Evolutionary conservation across 2,329 filamentous ascomycete species (phyloP).

Genomic region (Fusarium ambrosium): DNA sequence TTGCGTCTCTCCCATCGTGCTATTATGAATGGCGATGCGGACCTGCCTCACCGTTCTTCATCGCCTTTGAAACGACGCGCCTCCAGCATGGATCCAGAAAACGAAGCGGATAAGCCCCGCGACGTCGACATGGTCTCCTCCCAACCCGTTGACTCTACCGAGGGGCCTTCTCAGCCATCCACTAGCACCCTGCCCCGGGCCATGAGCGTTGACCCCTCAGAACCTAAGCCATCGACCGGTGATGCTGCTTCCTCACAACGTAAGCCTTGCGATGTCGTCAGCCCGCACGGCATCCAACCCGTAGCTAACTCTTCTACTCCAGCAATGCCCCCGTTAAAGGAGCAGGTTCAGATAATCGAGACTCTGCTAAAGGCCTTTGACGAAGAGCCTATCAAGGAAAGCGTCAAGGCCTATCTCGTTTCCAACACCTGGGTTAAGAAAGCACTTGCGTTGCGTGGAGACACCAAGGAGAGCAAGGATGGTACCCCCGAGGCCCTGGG

Average conservation of each 20-base stretch:
- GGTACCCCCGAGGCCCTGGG: constrained; percentile 76
- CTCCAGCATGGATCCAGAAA: constrained; percentile 71
- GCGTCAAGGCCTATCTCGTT: constrained; percentile 82
- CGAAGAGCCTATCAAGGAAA: constrained; percentile 72
- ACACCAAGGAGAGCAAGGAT: constrained; percentile 67
- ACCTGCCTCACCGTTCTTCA: constrained; percentile 71
- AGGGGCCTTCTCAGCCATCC: constrained; percentile 31
- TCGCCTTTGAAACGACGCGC: constrained; percentile 75
- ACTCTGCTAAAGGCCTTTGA: constrained; percentile 67
- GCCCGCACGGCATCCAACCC: neutral
- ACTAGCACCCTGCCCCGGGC: constrained; percentile 50
- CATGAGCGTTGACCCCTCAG: constrained; percentile 58
- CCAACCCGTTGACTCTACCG: constrained; percentile 33
- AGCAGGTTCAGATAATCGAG: constrained; percentile 81
- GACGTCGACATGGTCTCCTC: constrained; percentile 62
- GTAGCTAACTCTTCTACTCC: constrained; percentile 30
- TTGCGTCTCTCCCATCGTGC: constrained; percentile 64
- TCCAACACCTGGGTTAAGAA: constrained; percentile 83
- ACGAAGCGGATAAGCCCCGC: constrained; percentile 55
- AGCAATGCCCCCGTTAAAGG: constrained; percentile 57
- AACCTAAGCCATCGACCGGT: constrained; percentile 40
- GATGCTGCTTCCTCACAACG: constrained; percentile 42
- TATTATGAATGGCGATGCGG: constrained; percentile 72
- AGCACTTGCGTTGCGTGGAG: constrained; percentile 75
- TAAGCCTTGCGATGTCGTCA: constrained; percentile 39